Base-by-base conservation (phyloP, 2,329 filamentous ascomycete genomes). In the Hypocrella siamensis region DNA sequence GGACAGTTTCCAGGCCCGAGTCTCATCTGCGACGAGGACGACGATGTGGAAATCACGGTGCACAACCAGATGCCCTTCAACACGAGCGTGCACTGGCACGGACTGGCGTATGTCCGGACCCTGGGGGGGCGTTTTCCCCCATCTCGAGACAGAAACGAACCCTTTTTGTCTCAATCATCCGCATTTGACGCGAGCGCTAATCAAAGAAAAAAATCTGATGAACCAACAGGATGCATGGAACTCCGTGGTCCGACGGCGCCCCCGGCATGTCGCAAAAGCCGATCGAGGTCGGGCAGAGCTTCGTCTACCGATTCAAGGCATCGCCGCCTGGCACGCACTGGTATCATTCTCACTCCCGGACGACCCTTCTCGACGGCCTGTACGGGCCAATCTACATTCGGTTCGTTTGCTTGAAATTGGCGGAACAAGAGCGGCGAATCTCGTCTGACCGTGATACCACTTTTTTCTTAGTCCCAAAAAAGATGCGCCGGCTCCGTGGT, bases 231-330 rank as follows among this genome's bases (percentile, higher is more conserved):
- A 10, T 12, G 18, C 9, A 30, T 21, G 34, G 34, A 8, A 39
- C 57, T 1, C 57, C 58, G 0, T 64, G 60, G 61, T 54, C 58
- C 4, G 61, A 64, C 35, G 61, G 61, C 17, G 54, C 59, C 0
- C 57, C 58, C 3, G 61, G 60, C 0, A 37, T 63, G 3, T 51
- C 57, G 2, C 61, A 64, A 35, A 42, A 45, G 11, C 48, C 52
- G 0, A 63, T 65, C 15, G 32, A 44, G 17, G 46, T 53, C 4
- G 49, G 51, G 0, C 39, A 44, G 2, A 44, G 38, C 2, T 64
- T 52, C 34, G 44, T 51, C 1, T 63, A 63, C 35, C 22, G 30
- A 16, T 42, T 36, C 33, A 33, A 19, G 12, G 42, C 31, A 15
- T 36, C 21, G 5, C 35, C 33, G 16, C 14, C 38, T 3, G 40